These are phyloP conservation scores for Nannizzia gypsea DNA, from an alignment of 2,329 filamentous ascomycete genomes.

Conservation along the genomic window DNA sequence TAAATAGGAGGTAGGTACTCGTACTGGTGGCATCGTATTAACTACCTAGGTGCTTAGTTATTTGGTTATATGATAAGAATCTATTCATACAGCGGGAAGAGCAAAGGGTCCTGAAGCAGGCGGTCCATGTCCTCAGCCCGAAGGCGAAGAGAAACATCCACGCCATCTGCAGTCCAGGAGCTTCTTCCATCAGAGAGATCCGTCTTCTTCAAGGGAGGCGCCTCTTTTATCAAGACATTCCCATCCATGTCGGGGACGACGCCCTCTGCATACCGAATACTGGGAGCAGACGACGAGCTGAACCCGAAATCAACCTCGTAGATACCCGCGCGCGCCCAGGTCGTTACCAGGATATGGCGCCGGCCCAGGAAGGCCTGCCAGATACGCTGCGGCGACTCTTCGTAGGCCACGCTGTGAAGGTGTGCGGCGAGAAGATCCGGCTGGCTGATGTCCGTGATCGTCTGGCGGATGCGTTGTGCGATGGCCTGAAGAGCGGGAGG, in stretches of 20 bases:
- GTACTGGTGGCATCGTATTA: too few relatives aligned
- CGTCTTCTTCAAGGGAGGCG: neutral
- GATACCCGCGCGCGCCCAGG: conserved; percentile 32
- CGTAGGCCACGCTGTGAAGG: conserved; percentile 35
- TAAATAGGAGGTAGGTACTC: too few relatives aligned
- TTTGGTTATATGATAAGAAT: too few relatives aligned
- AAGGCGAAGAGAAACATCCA: neutral
- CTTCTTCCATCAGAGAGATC: neutral
- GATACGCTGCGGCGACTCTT: conserved; percentile 37
- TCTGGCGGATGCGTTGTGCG: neutral
- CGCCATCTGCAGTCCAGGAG: neutral
- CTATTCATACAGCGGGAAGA: too few relatives aligned
- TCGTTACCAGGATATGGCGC: conserved; percentile 35
- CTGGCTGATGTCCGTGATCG: neutral
- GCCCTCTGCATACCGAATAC: neutral
- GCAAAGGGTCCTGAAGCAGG: neutral
- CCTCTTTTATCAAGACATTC: neutral
- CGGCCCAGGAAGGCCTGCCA: conserved; percentile 39
- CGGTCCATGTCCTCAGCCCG: neutral
- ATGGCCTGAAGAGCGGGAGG: neutral
- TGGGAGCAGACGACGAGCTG: neutral
- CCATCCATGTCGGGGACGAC: neutral
- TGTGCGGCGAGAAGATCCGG: conserved; percentile 23
- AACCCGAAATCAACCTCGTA: conserved; percentile 25
- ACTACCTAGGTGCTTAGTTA: too few relatives aligned